These are phyloP conservation scores for Linnemannia schmuckeri DNA, from an alignment of 192 early-diverging fungal species.

Conservation along the genomic window DNA sequence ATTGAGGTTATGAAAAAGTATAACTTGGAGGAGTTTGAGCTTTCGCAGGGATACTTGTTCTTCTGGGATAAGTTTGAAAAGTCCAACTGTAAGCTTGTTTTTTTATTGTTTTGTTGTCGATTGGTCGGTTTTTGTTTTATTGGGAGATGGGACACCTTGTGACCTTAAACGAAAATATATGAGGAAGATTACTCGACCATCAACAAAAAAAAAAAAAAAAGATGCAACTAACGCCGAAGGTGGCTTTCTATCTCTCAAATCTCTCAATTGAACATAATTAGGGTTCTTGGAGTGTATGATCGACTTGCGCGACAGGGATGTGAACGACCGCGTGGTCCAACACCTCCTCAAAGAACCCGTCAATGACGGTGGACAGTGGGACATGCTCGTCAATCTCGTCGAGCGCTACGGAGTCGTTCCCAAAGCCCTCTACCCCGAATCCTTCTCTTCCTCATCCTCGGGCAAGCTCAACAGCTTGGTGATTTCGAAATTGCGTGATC, in stretches of 20 bases:
- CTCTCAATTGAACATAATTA: background rate
- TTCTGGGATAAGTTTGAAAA: conserved; percentile 87
- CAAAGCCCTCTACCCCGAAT: conserved; percentile 74
- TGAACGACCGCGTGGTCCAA: conserved; percentile 78
- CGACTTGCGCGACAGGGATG: conserved; percentile 68
- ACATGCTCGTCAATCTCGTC: conserved; percentile 83
- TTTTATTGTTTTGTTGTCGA: conserved; percentile 11
- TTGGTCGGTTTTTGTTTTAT: background rate
- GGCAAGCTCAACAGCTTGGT: conserved; percentile 71
- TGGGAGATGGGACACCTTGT: background rate
- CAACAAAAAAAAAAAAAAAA: background rate
- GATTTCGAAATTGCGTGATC: conserved; percentile 76
- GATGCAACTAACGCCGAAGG: background rate
- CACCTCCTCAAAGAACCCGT: conserved; percentile 77
- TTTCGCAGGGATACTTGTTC: conserved; percentile 82
- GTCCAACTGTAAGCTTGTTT: conserved; percentile 70
- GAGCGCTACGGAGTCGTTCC: conserved; percentile 84
- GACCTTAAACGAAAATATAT: background rate
- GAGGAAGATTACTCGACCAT: background rate
- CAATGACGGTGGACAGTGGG: conserved; percentile 82
- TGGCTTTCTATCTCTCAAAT: background rate
- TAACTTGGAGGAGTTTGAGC: conserved; percentile 83
- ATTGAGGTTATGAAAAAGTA: conserved; percentile 78
- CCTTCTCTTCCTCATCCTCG: conserved; percentile 72
- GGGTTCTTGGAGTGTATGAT: conserved; percentile 84